Base-by-base conservation (phyloP, 495 filamentous ascomycete genomes). In the Tuber indicum region DNA sequence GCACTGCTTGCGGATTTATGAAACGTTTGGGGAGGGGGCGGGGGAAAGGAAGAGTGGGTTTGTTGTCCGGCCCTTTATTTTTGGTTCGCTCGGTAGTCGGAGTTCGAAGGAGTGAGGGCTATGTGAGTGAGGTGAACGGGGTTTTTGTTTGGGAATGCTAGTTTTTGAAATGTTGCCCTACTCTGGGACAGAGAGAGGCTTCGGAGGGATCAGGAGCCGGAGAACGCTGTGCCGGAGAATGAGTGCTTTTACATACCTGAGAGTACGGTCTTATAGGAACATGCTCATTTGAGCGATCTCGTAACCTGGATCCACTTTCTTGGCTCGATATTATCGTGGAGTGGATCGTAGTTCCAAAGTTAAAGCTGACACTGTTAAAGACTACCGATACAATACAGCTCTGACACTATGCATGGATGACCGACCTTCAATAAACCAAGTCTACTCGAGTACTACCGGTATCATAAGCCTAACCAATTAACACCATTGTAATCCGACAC, bases 111-210 rank as follows among this genome's bases (percentile, higher is more conserved):
- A 12, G 52, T 26, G 58, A 66, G 58, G 58, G 58, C 26, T 66
- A 26, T 26, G 26, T 36, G 14, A 36, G 58, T 36, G 58, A 66
- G 58, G 26, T 36, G 58, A 66, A 36, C 26, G 58, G 12, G 52
- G 52, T 32, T 62, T 32, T 32, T n/a, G n/a, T 62, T n/a, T 62
- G n/a, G n/a, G 52, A 26, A 26, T 16, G 26, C 21, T 5, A 1
- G 58, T 19, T 66, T 66, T 66, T 66, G 58, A 66, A 66, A 66
- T 66, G 58, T 66, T 66, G 58, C 58, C 58, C 58, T 66, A 14
- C 58, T 66, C 58, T 14, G 58, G n/a, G 58, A 49, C 3, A 62
- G n/a, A 26, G n/a, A 26, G 58, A 16, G 58, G 58, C 32, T 32
- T 62, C 10, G 58, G 10, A 17, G 58, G 17, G 26, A 66, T 66